phyloP scores from a whole-genome alignment of 768 basidiomycete genomes.

The Cystofilobasidium ferigula region DNA sequence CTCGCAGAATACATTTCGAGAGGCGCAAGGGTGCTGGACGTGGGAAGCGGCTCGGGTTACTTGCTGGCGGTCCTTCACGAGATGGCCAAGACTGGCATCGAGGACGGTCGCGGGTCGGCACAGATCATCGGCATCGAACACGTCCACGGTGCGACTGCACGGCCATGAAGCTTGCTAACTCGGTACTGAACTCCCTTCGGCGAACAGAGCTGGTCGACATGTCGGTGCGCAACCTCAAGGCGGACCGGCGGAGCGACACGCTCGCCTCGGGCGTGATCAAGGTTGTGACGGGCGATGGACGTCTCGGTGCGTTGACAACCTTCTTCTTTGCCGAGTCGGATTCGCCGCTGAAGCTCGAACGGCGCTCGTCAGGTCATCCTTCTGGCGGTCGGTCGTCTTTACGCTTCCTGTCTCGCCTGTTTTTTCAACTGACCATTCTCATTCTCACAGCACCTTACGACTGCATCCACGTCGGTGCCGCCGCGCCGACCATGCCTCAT shows the following conservation, averaged over 20 bases:
- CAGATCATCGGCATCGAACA: constrained; percentile 84
- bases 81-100: constrained; percentile 44
- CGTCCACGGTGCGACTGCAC: constrained; percentile 46
- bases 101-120: constrained; percentile 40
- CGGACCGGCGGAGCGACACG: constrained; percentile 52
- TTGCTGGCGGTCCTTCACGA: constrained; percentile 69
- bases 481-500: constrained; percentile 61
- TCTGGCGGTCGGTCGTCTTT: not conserved
- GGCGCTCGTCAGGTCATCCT: not conserved
- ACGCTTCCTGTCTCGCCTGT: not conserved
- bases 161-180: not conserved
- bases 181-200: not conserved
- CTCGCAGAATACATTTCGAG: constrained; percentile 60
- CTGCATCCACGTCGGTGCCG: constrained; percentile 89
- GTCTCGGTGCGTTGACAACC: constrained; percentile 60
- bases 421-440: not conserved
- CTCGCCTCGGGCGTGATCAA: constrained; percentile 50
- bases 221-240: constrained; percentile 49
- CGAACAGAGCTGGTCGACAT: constrained; percentile 46
- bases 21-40: constrained; percentile 69
- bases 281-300: constrained; percentile 66
- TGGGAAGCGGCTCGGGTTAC: constrained; percentile 83
- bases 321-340: not conserved
- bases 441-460: constrained; percentile 48
- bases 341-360: constrained; percentile 37